Evolutionary conservation across 2,329 filamentous ascomycete species (phyloP), one percentile per base, ranked within the genome.

Genomic region (Grosmannia clavigera): DNA sequence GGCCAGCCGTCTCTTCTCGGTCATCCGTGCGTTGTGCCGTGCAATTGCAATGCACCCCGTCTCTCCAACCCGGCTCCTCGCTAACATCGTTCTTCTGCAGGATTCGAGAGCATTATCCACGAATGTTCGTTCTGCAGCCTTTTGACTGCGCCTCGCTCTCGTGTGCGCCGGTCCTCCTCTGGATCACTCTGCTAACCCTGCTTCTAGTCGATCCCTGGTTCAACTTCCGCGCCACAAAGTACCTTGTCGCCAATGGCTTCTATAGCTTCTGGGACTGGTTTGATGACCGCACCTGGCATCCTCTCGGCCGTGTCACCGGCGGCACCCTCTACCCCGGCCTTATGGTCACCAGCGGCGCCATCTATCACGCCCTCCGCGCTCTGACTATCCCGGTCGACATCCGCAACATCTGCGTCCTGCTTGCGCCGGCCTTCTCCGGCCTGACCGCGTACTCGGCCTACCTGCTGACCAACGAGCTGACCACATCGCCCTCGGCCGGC

Each of bases 241-340:
- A 99, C 71, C 83, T 99, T 60, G 90, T 99, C 60, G 84, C 92
- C 71, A 84, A 99, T 85, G 94, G 94, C 68, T 97, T 99, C 78
- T 95, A 96, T 75, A 91, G 88, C 74, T 99, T 99, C 73, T 99
- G 94, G 94, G 92, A 99, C 74, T 99, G 94, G 94, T 99, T 99
- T 71, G 94, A 99, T 75, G 94, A 99, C 79, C 86, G 94, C 78
- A 99, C 94, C 84, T 99, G 94, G 94, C 92, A 99, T 76, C 94
- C 94, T 68, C 87, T 99, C 63, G 94, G 94, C 68, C 90, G 94
- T 78, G 94, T 99, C 71, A 99, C 94, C 62, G 94, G 94, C 75
- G 94, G 94, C 70, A 99, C 94, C n/a, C 83, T 99, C 64, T 99
- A 99, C 73, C 94, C 94, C 57, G 94, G 94, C 68, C 81, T 99